These are phyloP conservation scores for Vachellia collinsii DNA, from an alignment of 306 rosid genomes.

Conservation along the genomic window DNA sequence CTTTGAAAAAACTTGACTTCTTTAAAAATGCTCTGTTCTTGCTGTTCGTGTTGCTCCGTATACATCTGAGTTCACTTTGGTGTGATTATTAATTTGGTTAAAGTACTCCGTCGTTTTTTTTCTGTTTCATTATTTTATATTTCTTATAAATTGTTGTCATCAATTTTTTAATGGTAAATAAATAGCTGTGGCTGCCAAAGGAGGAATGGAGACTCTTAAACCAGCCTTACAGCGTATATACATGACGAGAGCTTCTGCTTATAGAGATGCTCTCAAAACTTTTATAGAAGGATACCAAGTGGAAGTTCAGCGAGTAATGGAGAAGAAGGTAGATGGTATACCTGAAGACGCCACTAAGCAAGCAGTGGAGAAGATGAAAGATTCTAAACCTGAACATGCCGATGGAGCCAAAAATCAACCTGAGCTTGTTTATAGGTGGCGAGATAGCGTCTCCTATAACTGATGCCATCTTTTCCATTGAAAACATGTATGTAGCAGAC, in stretches of 20 bases:
- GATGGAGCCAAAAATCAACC: constrained; percentile 2
- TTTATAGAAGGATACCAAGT: constrained; percentile 85
- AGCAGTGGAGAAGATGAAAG: constrained; percentile 57
- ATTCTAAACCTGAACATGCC: constrained; percentile 6
- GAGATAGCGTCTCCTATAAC: no score
- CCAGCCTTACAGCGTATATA: constrained; percentile 86
- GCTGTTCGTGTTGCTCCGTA: constrained; percentile 6
- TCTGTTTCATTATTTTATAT: background rate
- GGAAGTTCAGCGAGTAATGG: constrained; percentile 74
- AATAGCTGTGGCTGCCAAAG: constrained; percentile 70
- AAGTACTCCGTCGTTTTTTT: background rate
- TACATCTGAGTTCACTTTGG: background rate
- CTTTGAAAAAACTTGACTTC: no score
- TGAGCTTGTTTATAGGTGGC: constrained; percentile 35
- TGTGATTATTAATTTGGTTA: constrained; percentile 15
- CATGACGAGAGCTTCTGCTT: constrained; percentile 92
- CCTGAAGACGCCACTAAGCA: constrained; percentile 52
- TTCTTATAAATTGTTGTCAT: background rate
- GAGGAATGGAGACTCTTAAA: constrained; percentile 57
- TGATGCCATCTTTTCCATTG: no score
- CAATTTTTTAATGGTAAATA: constrained; percentile 31
- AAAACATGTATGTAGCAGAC: constrained; percentile 1
- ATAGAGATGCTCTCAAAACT: constrained; percentile 84
- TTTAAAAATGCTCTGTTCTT: constrained; percentile 28
- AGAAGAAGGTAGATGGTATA: constrained; percentile 57